Conservation (phyloP, 2,329 filamentous ascomycete species). For the Paecilomyces fulvus region DNA sequence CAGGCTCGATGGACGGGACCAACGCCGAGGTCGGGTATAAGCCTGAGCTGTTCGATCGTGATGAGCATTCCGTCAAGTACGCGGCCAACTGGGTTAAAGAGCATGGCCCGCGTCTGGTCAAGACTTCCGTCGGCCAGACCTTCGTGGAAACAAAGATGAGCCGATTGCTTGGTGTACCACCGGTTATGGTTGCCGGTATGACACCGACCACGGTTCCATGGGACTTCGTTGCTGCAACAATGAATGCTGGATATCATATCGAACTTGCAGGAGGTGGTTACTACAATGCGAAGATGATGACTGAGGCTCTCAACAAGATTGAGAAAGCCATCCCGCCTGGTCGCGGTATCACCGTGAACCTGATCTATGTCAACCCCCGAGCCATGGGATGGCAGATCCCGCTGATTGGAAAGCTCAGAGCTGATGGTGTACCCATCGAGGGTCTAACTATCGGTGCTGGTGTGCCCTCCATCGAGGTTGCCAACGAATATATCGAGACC, state of each 20-base stretch:
- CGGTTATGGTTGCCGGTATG: constrained; percentile 89
- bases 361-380: constrained; percentile 84
- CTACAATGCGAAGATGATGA: constrained; percentile 75
- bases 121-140: constrained; percentile 78
- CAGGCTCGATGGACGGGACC: constrained; percentile 84
- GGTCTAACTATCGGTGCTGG: constrained; percentile 88
- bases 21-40: constrained; percentile 93
- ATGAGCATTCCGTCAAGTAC: constrained; percentile 90
- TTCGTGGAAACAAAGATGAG: constrained; percentile 98
- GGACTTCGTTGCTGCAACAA: constrained; percentile 86
- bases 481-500: constrained; percentile 88
- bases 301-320: constrained; percentile 72
- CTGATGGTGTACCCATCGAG: constrained; percentile 83
- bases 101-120: constrained; percentile 84
- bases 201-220: constrained; percentile 81
- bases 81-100: constrained; percentile 97
- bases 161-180: constrained; percentile 72
- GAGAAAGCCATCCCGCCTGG: constrained; percentile 75
- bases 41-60: constrained; percentile 92
- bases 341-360: constrained; percentile 78
- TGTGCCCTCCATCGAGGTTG: constrained; percentile 87
- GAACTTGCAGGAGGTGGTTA: constrained; percentile 87
- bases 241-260: constrained; percentile 92
- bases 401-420: constrained; percentile 66
- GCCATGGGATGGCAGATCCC: constrained; percentile 93